Evolutionary conservation across 1,139 yeast species (phyloP), one percentile per base, ranked within the genome.

Genomic region (Suhomyces yuchorum): DNA sequence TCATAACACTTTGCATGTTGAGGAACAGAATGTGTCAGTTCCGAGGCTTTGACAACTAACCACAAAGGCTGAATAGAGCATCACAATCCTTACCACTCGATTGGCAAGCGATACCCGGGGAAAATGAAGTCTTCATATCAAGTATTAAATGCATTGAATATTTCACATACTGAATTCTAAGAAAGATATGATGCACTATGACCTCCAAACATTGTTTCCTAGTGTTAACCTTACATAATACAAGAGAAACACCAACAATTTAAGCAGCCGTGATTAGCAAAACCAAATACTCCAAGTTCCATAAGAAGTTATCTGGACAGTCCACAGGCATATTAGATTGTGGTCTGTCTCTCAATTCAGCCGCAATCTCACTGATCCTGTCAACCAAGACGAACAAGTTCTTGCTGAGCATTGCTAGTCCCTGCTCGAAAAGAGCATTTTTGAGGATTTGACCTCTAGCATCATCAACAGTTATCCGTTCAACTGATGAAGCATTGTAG

Each of bases 251-350:
- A n/a, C n/a, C n/a, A n/a, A 20, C 7, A 20, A 20, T 15, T 37
- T 12, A 33, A n/a, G 33, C 30, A 11, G 48, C 78, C 3, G 78
- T 73, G 41, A 75, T 56, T 48, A 66, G 71, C 36, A 75, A 57
- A 18, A 70, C 50, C 30, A 75, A 51, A 50, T 70, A 75, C 48
- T 74, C 70, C 32, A 75, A 53, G 46, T 66, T 71, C 80, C 80
- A 75, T 50, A 74, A 57, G 42, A 74, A 65, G 50, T 74, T 73
- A 55, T 74, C 80, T 17, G 65, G 53, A 52, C 76, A 70, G 44
- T 75, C 79, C 3, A 63, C 54, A 1, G 80, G 79, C 9, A 73
- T 60, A 39, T 60, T 62, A 38, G 51, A 45, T 41, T 47, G 42
- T 9, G 30, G 40, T 23, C 15, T 18, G 17, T 51, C 49, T 46